Evolutionary conservation across 2,329 filamentous ascomycete species (phyloP), one percentile per base, ranked within the genome.

Genomic region (Aulographum hederae): DNA sequence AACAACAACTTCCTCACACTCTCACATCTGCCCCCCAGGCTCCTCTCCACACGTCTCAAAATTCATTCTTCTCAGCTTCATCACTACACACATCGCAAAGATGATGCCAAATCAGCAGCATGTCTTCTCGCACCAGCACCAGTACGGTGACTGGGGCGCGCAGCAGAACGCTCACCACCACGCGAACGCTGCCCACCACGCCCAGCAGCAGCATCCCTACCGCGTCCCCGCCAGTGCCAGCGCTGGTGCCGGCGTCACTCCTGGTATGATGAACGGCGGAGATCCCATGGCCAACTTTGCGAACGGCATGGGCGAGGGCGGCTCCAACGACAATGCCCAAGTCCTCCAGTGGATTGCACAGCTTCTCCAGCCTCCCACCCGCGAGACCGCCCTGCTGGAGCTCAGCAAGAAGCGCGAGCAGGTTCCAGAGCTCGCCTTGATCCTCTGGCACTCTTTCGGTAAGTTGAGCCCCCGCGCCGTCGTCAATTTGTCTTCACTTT

Each of bases 391-490:
- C 31, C 65, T 98, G 33, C 67, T 98, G 47, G 89, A 98, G 56
- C 67, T 98, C 32, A 95, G 86, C 60, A 98, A 98, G 65, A 98
- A 98, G 68, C 67, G 89, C 35, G 89, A 98, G 57, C 89, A 95
- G 56, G 89, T 98, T 12, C 86, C 89, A 1, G 89, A 98, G 60
- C 64, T 98, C 37, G 89, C 89, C 29, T 63, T 98, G 45, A 93
- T 98, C 38, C 64, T 98, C 38, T 98, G 89, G 89, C 89, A 98
- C 56, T 95, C 86, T 3, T 95, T 94, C 48, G 89, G 86, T 92
- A 69, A 41, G 72, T 56, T 32, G 12, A 16, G 26, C 25, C 14
- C n/a, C n/a, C 5, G 18, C 21, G 12, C 14, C 15, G 31, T 15
- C 18, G 17, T 28, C 14, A 31, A 11, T 10, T 17, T 31, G 27